These are phyloP conservation scores for Cutaneotrichosporon cavernicola DNA, from an alignment of 1,284 basidiomycete genomes.

Conservation along the genomic window DNA sequence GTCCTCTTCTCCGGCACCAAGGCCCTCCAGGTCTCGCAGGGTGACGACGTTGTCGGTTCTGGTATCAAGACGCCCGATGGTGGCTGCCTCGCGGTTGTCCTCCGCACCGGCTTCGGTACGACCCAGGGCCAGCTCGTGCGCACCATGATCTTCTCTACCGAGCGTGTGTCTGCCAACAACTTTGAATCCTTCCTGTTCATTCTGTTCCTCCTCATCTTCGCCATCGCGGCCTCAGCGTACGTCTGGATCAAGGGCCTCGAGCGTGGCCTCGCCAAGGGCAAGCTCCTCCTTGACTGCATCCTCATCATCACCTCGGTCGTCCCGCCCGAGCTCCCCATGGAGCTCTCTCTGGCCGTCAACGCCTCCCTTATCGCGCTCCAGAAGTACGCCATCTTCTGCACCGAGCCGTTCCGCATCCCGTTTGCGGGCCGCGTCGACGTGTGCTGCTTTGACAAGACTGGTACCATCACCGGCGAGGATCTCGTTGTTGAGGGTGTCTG, in stretches of 20 bases:
- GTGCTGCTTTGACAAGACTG: slow-evolving; percentile 97
- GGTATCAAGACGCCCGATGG: slow-evolving; percentile 66
- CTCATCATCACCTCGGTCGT: slow-evolving; percentile 94
- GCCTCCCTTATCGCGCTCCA: slow-evolving; percentile 87
- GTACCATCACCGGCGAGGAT: slow-evolving; percentile 92
- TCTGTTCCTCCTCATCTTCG: slow-evolving; percentile 91
- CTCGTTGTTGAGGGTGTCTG: slow-evolving; percentile 89
- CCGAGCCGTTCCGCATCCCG: slow-evolving; percentile 94
- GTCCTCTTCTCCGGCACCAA: slow-evolving; percentile 93
- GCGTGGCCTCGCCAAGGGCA: slow-evolving; percentile 84
- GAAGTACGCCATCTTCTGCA: slow-evolving; percentile 94
- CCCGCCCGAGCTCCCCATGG: slow-evolving; percentile 94
- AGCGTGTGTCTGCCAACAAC: slow-evolving; percentile 91
- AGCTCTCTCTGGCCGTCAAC: slow-evolving; percentile 89
- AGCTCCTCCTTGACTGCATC: slow-evolving; percentile 86
- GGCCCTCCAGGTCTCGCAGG: slow-evolving; percentile 71
- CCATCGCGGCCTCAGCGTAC: slow-evolving; percentile 91
- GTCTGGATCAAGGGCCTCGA: slow-evolving; percentile 95
- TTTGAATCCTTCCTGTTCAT: slow-evolving; percentile 92
- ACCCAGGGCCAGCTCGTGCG: slow-evolving; percentile 91
- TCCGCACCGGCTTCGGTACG: slow-evolving; percentile 95
- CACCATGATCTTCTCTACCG: slow-evolving; percentile 96
- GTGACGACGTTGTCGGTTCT: slow-evolving; percentile 53
- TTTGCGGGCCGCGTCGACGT: slow-evolving; percentile 90
- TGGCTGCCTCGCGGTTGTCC: slow-evolving; percentile 83